A percentile compares a stretch with the other conserved stretches of the same genome.
Evolutionary conservation across 768 basidiomycete genomes (phyloP).

Genomic region (Leccinum incarnatum): DNA sequence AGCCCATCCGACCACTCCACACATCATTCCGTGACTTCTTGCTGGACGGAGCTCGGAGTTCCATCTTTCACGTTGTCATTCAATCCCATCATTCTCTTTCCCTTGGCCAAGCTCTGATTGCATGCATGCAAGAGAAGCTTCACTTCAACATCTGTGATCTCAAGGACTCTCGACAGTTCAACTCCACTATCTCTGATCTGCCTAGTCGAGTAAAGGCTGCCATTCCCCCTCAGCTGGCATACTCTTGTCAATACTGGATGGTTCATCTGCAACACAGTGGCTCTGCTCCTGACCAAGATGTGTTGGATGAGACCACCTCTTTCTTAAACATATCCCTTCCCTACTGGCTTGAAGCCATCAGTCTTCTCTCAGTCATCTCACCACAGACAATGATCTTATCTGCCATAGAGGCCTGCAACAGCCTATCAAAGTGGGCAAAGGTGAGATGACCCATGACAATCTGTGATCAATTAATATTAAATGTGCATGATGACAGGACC

Average conservation of each 20-base stretch:
- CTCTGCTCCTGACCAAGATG: neutral
- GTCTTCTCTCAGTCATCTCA: constrained; percentile 10
- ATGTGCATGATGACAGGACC: neutral
- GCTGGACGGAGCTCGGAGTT: no score
- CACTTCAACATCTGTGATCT: no score
- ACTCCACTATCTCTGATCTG: no score
- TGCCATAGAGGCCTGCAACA: neutral
- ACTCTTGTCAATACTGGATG: neutral
- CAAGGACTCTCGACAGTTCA: no score
- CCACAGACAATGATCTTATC: neutral
- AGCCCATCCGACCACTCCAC: no score
- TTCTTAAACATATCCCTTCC: constrained; percentile 30
- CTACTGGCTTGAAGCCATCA: constrained; percentile 40
- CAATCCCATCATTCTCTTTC: no score
- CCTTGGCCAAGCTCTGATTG: no score
- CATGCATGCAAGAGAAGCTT: no score
- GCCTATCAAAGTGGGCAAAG: neutral
- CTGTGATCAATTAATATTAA: neutral
- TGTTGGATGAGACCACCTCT: neutral
- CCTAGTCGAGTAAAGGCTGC: neutral
- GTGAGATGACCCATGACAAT: neutral
- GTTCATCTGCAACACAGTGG: neutral
- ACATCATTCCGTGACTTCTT: no score
- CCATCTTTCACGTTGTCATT: no score
- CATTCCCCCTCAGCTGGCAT: neutral